These are phyloP conservation scores for Phyllosticta citrichinensis DNA, from an alignment of 2,329 filamentous ascomycete genomes.

Conservation along the genomic window DNA sequence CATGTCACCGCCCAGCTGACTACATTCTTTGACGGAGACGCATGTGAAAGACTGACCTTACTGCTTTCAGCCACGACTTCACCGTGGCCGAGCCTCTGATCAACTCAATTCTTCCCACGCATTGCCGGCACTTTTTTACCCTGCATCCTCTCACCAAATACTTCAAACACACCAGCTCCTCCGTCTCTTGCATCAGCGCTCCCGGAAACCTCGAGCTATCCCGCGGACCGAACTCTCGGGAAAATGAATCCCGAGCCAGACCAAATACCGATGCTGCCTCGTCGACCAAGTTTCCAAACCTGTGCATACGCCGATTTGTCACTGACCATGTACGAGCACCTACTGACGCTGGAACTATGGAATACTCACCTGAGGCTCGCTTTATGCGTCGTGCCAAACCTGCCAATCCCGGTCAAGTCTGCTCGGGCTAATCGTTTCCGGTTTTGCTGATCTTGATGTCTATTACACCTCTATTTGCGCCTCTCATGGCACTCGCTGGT, in stretches of 20 bases:
- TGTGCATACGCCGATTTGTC: neutral
- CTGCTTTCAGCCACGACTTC: neutral
- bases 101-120: neutral
- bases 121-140: neutral
- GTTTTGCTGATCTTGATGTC: neutral
- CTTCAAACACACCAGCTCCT: neutral
- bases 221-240: conserved; percentile 3
- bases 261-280: conserved; percentile 1
- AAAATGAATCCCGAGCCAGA: conserved; percentile 8
- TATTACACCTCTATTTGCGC: neutral
- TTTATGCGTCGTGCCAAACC: neutral
- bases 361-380: neutral
- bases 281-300: conserved; percentile 1
- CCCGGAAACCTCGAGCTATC: neutral
- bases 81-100: neutral
- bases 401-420: neutral
- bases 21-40: neutral
- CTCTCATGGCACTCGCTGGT: neutral
- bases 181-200: neutral
- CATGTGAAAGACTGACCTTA: conserved; percentile 7
- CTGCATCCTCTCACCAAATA: neutral
- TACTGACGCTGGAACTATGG: no score
- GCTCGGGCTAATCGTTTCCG: neutral
- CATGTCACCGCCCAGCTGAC: conserved; percentile 5
- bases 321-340: no score